phyloP scores from a whole-genome alignment of 352 stramenopile genomes.

The Phytophthora tubulina region DNA sequence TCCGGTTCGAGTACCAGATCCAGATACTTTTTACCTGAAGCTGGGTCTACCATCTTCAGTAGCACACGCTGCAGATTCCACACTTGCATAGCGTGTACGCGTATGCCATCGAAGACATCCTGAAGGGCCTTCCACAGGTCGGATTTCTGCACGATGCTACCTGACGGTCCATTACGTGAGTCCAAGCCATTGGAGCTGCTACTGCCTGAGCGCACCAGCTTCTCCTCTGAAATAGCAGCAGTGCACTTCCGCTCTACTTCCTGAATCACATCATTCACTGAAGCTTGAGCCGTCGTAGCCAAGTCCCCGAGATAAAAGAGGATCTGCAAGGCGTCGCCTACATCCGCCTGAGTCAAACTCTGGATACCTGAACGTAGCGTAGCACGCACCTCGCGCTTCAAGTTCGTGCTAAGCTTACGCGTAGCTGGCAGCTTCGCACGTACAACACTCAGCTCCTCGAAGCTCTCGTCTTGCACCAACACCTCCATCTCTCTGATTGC shows the following conservation, averaged over 20 bases:
- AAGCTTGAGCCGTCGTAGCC: conserved; percentile 70
- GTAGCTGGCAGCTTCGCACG: conserved; percentile 60
- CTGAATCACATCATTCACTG: conserved; percentile 87
- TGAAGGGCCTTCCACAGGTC: conserved; percentile 87
- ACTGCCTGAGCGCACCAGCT: conserved; percentile 48
- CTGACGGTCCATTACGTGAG: conserved; percentile 40
- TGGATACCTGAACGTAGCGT: conserved; percentile 63
- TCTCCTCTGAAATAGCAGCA: conserved; percentile 68
- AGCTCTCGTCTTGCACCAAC: conserved; percentile 59
- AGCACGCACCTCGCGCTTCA: conserved; percentile 66
- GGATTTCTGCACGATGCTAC: conserved; percentile 59
- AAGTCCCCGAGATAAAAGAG: conserved; percentile 80
- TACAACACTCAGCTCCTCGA: conserved; percentile 77
- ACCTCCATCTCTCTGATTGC: conserved; percentile 81
- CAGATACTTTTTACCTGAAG: conserved; percentile 62
- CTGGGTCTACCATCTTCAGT: conserved; percentile 73
- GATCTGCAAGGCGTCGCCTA: conserved; percentile 82
- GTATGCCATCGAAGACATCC: conserved; percentile 79
- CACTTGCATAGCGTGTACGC: conserved; percentile 76
- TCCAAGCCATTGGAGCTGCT: conserved; percentile 30
- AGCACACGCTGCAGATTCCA: conserved; percentile 91
- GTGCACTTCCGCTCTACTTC: conserved; percentile 78
- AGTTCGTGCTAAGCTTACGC: conserved; percentile 51
- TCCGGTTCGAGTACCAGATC: conserved; percentile 77
- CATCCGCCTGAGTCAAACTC: conserved; percentile 69